phyloP scores from a whole-genome alignment of 23 red algal species.

The Cyanidioschyzon merolae region DNA sequence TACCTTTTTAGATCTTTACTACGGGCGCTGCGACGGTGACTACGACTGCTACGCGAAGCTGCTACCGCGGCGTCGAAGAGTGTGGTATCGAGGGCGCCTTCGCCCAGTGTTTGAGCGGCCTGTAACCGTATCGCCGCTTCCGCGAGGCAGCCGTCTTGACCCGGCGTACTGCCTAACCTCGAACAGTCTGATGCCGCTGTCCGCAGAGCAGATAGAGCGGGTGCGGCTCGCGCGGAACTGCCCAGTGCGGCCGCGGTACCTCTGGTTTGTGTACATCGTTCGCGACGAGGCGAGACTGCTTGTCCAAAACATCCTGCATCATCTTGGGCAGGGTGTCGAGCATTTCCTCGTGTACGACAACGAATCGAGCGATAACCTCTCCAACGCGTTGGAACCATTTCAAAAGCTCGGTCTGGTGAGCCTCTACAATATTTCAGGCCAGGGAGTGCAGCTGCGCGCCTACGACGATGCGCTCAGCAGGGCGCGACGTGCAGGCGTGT shows the following conservation, averaged over 20 bases:
- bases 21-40: background rate
- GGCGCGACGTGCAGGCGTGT: background rate
- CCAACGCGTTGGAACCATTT: background rate
- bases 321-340: background rate
- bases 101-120: background rate
- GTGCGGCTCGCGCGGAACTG: background rate
- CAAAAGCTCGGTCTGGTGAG: background rate
- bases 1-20: background rate
- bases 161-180: background rate
- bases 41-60: background rate
- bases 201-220: background rate
- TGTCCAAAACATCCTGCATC: background rate
- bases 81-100: background rate
- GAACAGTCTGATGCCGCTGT: background rate
- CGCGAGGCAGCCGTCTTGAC: background rate
- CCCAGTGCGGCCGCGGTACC: background rate
- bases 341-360: conserved; percentile 14
- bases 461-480: background rate
- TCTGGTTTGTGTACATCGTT: conserved; percentile 1
- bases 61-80: background rate
- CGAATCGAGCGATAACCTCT: background rate
- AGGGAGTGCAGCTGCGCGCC: background rate
- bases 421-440: background rate
- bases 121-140: background rate
- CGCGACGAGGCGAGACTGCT: conserved; percentile 7